Evolutionary conservation across 2,329 filamentous ascomycete species (phyloP).

Genomic region (Ceratocystis diversiconidia): DNA sequence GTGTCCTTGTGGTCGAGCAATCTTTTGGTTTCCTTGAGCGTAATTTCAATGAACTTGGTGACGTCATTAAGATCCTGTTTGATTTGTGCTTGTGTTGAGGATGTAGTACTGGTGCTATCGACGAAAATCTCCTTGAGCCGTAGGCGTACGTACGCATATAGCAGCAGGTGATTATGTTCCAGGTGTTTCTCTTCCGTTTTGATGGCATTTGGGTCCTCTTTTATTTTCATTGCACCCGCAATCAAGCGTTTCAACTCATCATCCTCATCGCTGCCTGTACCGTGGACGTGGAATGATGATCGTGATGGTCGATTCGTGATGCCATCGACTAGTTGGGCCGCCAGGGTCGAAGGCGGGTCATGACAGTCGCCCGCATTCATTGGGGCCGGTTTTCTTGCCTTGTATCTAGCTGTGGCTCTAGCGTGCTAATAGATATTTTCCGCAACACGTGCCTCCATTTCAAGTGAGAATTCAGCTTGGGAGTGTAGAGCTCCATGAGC

Average conservation of each 20-base stretch:
- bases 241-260: constrained; percentile 62
- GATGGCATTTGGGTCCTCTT: constrained; percentile 38
- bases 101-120: not conserved
- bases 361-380: constrained; percentile 13
- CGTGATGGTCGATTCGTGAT: not conserved
- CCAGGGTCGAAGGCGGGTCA: constrained; percentile 64
- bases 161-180: constrained; percentile 68
- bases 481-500: not conserved
- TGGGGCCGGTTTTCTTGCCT: not conserved
- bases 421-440: not conserved
- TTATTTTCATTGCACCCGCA: constrained; percentile 39
- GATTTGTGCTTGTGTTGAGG: constrained; percentile 1
- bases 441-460: not conserved
- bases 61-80: constrained; percentile 40
- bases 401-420: not conserved
- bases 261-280: constrained; percentile 48
- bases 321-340: constrained; percentile 65
- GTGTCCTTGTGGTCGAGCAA: constrained; percentile 41
- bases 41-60: constrained; percentile 58
- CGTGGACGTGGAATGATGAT: constrained; percentile 44
- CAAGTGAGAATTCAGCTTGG: not conserved
- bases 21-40: constrained; percentile 58
- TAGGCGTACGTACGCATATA: constrained; percentile 69
- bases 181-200: constrained; percentile 51
- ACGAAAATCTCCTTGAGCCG: constrained; percentile 53